Base-by-base conservation (phyloP, 2,329 filamentous ascomycete genomes). In the Lachnellula cervina region DNA sequence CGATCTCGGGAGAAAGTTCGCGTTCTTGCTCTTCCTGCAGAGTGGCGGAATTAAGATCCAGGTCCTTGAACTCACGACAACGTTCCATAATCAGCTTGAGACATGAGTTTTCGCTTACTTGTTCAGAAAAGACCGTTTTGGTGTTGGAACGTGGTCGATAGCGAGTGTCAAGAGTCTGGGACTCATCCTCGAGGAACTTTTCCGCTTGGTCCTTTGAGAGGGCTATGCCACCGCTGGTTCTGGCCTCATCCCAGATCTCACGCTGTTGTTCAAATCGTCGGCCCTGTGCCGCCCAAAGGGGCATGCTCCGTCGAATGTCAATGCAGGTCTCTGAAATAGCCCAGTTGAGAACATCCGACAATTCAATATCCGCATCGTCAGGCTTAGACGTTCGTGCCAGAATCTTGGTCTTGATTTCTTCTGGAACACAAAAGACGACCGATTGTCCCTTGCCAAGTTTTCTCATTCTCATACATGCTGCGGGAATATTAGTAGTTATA, bases 401-500 rank as follows among this genome's bases (percentile, higher is more conserved):
- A 14, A 88, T 84, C 56, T 80, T 81, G 0, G 64, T 69, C 14
- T 79, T 70, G 7, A 89, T 82, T 58, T 90, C 87, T 1, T 73
- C 65, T 0, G 83, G 77, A 1, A 83, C 69, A 54, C 77, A 81
- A 51, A 89, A 89, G 0, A 80, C 72, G 0, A 90, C 77, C 0
- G 80, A 83, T 59, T 92, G 87, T 0, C 86, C 85, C 1, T 81
- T 72, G 0, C 84, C 87, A 0, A 92, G 75, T 59, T 84, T 81
- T 11, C 87, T 70, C 80, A 90, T 84, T 23, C 87, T 69, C 84
- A 88, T 88, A 54, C 84, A 87, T 0, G 84, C 85, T 82, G 47
- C n/a, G 6, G n/a, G 7, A 17, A 50, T 16, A 23, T 62, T 13
- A 62, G 53, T 38, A 8, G 19, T 25, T 11, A 4, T 23, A 8